phyloP scores from a whole-genome alignment of 2,329 filamentous ascomycete species.

The Fusarium nurragi region DNA sequence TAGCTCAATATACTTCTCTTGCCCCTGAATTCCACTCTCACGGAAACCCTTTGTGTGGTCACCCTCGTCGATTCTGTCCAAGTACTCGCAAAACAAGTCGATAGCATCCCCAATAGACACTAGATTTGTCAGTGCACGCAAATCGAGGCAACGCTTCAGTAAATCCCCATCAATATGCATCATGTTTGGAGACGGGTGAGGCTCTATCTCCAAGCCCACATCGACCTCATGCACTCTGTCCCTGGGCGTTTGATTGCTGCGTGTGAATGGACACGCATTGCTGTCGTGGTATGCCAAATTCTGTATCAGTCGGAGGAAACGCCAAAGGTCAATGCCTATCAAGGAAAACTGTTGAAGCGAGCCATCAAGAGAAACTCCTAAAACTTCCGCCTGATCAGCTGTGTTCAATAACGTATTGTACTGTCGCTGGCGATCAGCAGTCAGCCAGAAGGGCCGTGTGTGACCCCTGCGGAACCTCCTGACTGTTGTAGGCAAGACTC shows the following conservation, averaged over 20 bases:
- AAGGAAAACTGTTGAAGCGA: constrained; percentile 75
- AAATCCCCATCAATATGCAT: constrained; percentile 77
- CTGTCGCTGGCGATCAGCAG: constrained; percentile 46
- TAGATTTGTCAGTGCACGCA: constrained; percentile 56
- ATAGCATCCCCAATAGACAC: constrained; percentile 48
- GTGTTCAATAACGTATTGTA: constrained; percentile 58
- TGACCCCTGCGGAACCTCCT: constrained; percentile 63
- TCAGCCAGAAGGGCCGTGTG: constrained; percentile 63
- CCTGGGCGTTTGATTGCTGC: constrained; percentile 8
- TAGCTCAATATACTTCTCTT: constrained; percentile 55
- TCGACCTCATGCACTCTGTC: constrained; percentile 22
- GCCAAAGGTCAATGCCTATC: constrained; percentile 69
- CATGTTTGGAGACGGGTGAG: constrained; percentile 53
- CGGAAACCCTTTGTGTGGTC: constrained; percentile 50
- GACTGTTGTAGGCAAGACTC: constrained; percentile 64
- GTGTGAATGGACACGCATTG: constrained; percentile 59
- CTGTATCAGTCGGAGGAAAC: constrained; percentile 77
- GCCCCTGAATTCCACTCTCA: constrained; percentile 33
- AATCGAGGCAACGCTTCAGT: constrained; percentile 63
- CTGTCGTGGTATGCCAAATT: constrained; percentile 66
- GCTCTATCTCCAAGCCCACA: constrained; percentile 43
- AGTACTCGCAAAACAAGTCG: constrained; percentile 57
- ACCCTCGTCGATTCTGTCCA: constrained; percentile 61
- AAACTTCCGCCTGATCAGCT: constrained; percentile 59
- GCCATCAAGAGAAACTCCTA: constrained; percentile 76